Base-by-base conservation (phyloP, 208 protist species). In the Trypanosoma theileri region DNA sequence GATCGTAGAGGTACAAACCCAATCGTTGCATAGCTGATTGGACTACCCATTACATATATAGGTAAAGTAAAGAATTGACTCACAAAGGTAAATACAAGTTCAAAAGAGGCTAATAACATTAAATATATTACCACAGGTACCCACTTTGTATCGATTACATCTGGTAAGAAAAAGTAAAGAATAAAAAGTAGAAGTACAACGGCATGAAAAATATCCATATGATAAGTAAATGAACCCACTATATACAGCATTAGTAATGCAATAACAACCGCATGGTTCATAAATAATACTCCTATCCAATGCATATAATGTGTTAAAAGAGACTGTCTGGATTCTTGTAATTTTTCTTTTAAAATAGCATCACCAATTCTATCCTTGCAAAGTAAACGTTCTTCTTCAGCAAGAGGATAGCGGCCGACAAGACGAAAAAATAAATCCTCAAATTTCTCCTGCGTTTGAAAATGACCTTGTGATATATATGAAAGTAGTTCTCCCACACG, bases 11-110 rank as follows among this genome's bases (percentile, higher is more conserved):
- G 62, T 17, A 69, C 57, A 22, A 76, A 59, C 3, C 71, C 71
- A 64, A 76, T 45, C 1, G 71, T 76, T 17, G 60, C 59, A 26
- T 60, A 66, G 19, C 60, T 40, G 7, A 74, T 13, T 17, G 26
- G 28, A 31, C 48, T 59, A 40, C 58, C 58, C 0, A 17, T 19
- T 35, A 71, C 31, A 51, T 71, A 71, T 10, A 14, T 40, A 45
- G 66, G 57, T 17, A 71, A 46, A 22, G 24, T 42, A 48, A 71
- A 45, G 21, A 71, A 71, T 19, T 65, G 42, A 57, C 66, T 71
- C 14, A 24, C 41, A 59, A 70, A 76, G 1, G 71, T 69, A 59
- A 76, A 76, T 22, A 76, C 7, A 55, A 76, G 62, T 21, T 76
- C 63, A 69, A 76, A 70, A 7, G 64, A 51, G 6, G 71, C 35